Conservation (phyloP, 345 rosid species). For the Salix arbutifolia region DNA sequence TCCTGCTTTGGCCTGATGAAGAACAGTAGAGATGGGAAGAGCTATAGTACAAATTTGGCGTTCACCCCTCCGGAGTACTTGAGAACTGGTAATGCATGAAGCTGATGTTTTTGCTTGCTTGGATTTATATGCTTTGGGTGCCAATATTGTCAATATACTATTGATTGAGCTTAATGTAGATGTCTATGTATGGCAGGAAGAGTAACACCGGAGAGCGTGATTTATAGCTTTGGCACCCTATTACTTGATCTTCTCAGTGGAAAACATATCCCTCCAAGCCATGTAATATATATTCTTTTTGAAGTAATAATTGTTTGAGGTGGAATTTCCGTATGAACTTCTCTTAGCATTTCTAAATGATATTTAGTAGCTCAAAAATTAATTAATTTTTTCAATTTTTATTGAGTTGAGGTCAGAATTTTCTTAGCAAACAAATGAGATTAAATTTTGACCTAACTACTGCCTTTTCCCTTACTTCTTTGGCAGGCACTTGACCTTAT, state of each 20-base stretch:
- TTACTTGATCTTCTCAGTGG: constrained; percentile 96
- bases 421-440: neutral
- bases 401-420: neutral
- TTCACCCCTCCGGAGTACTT: constrained; percentile 97
- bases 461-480: constrained; percentile 11
- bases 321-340: neutral
- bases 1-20: constrained; percentile 96
- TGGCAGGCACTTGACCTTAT: constrained; percentile 94
- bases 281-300: constrained; percentile 51
- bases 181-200: constrained; percentile 51
- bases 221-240: constrained; percentile 94
- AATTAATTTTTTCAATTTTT: neutral
- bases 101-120: neutral
- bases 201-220: constrained; percentile 85
- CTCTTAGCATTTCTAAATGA: neutral
- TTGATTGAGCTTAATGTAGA: neutral
- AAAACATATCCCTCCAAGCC: constrained; percentile 97
- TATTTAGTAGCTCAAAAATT: neutral
- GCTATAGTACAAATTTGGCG: constrained; percentile 90
- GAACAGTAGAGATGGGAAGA: constrained; percentile 91
- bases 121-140: neutral
- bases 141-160: neutral
- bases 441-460: neutral
- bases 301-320: neutral
- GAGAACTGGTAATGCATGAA: constrained; percentile 52